These are phyloP conservation scores for Alliaria petiolata DNA, from an alignment of 345 rosid genomes.

Conservation along the genomic window DNA sequence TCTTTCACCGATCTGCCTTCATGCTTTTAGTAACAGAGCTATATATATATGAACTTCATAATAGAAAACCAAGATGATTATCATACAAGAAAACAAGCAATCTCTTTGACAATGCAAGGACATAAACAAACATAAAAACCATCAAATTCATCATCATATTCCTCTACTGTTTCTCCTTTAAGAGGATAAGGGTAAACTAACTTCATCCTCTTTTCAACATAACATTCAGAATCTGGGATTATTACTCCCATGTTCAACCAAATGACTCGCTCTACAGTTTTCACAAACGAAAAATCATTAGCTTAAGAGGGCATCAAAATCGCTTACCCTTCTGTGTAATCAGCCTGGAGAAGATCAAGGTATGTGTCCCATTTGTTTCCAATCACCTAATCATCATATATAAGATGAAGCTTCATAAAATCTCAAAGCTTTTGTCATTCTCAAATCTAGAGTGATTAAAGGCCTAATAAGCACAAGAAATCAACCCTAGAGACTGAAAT, in stretches of 20 bases:
- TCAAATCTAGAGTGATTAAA: background rate
- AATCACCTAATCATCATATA: slow-evolving; percentile 17
- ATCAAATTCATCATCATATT: background rate
- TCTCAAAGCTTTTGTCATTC: background rate
- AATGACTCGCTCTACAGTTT: too few species aligned
- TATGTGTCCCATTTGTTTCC: slow-evolving; percentile 23
- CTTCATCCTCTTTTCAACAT: too few species aligned
- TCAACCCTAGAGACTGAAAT: background rate
- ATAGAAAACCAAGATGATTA: background rate
- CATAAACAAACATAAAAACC: background rate
- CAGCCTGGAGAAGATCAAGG: slow-evolving; percentile 26
- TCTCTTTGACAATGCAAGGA: background rate
- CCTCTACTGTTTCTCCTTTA: too few species aligned
- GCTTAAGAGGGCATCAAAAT: background rate
- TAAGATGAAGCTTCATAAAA: background rate
- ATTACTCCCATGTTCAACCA: too few species aligned
- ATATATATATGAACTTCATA: background rate
- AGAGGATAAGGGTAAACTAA: too few species aligned
- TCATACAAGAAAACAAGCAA: background rate
- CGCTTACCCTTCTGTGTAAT: slow-evolving; percentile 28
- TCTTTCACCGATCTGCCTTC: background rate
- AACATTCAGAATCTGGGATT: background rate
- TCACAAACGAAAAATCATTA: too few species aligned
- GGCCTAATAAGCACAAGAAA: background rate
- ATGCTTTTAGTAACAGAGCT: background rate